Percentiles rank a stretch among this genome's conserved stretches.
Evolutionary conservation across 1,284 basidiomycete genomes (phyloP).

Genomic region (Cryptococcus depauperatus): DNA sequence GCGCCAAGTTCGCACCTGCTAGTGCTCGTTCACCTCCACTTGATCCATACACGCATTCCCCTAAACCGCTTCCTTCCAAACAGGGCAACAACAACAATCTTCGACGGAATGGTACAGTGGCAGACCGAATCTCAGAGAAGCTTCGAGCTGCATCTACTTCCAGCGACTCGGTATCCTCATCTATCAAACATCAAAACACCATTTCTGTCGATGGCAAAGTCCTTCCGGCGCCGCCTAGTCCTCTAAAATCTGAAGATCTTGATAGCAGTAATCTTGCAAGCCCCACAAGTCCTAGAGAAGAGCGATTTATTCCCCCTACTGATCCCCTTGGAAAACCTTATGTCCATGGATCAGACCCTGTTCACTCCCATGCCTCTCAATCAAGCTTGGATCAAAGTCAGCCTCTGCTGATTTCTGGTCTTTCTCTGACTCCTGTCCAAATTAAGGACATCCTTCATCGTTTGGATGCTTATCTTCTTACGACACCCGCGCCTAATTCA

Average conservation of each 20-base stretch:
- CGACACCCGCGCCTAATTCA: slow-evolving; percentile 33
- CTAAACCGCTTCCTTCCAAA: slow-evolving; percentile 48
- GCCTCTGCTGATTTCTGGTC: slow-evolving; percentile 63
- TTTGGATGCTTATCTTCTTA: slow-evolving; percentile 38
- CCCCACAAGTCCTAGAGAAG: slow-evolving; percentile 32
- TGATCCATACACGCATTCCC: slow-evolving; percentile 69
- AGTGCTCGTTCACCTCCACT: slow-evolving; percentile 46
- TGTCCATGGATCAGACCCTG: slow-evolving; percentile 12
- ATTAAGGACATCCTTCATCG: slow-evolving; percentile 61
- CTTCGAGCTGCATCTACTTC: slow-evolving; percentile 32
- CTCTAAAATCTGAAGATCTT: slow-evolving; percentile 12
- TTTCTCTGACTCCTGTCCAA: slow-evolving; percentile 57
- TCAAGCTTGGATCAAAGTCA: not conserved
- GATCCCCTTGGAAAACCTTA: slow-evolving; percentile 32
- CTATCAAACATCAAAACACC: slow-evolving; percentile 7
- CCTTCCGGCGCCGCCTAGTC: slow-evolving; percentile 25
- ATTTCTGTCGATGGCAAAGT: slow-evolving; percentile 29
- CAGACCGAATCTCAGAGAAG: slow-evolving; percentile 44
- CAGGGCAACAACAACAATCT: slow-evolving; percentile 13
- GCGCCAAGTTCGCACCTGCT: slow-evolving; percentile 73
- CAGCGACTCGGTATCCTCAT: not conserved
- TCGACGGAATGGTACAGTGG: slow-evolving; percentile 38
- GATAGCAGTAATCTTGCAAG: slow-evolving; percentile 8
- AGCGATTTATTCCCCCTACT: slow-evolving; percentile 37
- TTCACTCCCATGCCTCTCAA: slow-evolving; percentile 10